Evolutionary conservation across 1,139 yeast species (phyloP).

Genomic region (Scheffersomyces titani): DNA sequence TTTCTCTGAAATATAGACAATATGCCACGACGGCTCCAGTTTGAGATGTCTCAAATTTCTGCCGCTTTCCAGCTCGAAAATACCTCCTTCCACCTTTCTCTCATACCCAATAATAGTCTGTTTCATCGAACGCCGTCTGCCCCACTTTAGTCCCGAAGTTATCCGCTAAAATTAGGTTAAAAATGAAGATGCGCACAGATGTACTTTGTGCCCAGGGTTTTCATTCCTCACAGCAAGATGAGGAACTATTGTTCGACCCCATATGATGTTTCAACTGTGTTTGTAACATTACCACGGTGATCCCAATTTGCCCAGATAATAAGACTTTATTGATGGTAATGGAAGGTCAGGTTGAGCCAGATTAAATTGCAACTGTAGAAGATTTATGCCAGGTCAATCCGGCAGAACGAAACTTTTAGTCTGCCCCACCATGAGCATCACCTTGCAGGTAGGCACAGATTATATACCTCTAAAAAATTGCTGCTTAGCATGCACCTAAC

Average conservation of each 20-base stretch:
- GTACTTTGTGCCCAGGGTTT: neutral
- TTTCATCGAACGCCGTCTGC: neutral
- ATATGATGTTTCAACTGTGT: neutral
- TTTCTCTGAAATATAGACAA: neutral
- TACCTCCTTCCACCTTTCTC: neutral
- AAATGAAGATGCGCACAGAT: neutral
- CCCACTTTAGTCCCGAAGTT: neutral
- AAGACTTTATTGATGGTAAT: too few relatives aligned
- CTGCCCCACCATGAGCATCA: neutral
- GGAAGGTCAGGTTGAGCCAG: neutral
- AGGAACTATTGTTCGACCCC: neutral
- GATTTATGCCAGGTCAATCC: neutral
- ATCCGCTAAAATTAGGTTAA: neutral
- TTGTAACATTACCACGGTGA: neutral
- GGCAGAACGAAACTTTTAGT: neutral
- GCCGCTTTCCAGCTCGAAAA: neutral
- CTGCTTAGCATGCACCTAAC: neutral
- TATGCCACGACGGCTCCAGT: neutral
- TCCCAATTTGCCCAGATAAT: neutral
- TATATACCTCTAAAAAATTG: neutral
- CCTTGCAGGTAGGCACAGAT: neutral
- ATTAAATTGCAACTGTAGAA: neutral
- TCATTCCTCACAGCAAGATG: neutral
- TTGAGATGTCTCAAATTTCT: neutral
- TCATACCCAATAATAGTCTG: neutral